A percentile compares a stretch with the other conserved stretches of the same genome.
Conservation (phyloP, 2,329 filamentous ascomycete species). For the Alternaria longipes region DNA sequence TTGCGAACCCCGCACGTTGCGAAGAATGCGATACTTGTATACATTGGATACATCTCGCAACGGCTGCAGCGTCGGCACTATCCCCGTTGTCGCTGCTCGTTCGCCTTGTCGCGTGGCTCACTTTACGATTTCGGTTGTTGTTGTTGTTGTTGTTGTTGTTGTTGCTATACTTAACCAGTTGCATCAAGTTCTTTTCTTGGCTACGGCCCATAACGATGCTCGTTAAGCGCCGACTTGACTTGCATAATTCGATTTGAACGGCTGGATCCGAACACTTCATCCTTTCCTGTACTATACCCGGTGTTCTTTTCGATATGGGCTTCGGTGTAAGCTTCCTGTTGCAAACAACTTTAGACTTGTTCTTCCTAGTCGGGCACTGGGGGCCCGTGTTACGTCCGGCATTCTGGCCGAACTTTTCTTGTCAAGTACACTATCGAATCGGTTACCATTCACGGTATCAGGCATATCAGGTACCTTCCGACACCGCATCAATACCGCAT, state of each 20-base stretch:
- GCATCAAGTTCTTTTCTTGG: not conserved
- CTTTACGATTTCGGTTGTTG: not conserved
- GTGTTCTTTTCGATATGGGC: conserved; percentile 1
- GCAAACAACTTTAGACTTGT: not conserved
- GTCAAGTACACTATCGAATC: conserved; percentile 1
- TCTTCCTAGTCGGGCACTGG: not conserved
- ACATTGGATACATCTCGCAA: not conserved
- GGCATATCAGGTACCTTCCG: not conserved
- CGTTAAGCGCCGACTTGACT: conserved; percentile 6
- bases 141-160: not conserved
- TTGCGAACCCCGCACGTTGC: conserved; percentile 15
- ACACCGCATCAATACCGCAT: not conserved
- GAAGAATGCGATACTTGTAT: conserved; percentile 10
- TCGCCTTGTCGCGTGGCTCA: not conserved
- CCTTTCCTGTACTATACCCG: conserved; percentile 3
- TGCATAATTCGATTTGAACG: not conserved
- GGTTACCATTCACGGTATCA: conserved; percentile 3
- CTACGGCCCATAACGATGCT: not conserved
- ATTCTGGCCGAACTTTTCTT: not conserved
- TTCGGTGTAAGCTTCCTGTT: conserved; percentile 4
- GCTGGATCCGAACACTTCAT: not conserved
- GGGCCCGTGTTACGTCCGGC: not conserved
- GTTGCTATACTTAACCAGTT: conserved; percentile 1
- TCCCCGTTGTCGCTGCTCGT: not conserved
- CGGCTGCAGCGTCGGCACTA: not conserved